phyloP scores from a whole-genome alignment of 2,329 filamentous ascomycete genomes.

The Aspergillus aculeatinus region DNA sequence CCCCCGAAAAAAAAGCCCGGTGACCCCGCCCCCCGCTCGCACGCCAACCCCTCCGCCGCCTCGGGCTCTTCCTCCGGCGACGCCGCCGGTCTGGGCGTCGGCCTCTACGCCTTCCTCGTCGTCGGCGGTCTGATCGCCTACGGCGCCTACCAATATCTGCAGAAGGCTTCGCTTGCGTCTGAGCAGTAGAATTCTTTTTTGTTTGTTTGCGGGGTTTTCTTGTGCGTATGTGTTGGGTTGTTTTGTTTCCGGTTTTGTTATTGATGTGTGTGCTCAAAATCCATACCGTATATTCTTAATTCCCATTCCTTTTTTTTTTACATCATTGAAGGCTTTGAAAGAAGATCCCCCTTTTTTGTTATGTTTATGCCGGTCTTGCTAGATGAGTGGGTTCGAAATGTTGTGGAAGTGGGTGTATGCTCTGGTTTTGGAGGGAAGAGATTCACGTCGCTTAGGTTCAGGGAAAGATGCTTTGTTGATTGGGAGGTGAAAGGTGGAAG shows the following conservation, averaged over 20 bases:
- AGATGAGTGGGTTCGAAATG: too few relatives aligned
- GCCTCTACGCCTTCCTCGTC: conserved; percentile 77
- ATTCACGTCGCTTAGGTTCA: too few relatives aligned
- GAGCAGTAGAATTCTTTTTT: conserved; percentile 18
- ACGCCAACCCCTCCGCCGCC: conserved; percentile 49
- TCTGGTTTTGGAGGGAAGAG: too few relatives aligned
- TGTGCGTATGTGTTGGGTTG: not conserved
- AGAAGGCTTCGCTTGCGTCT: conserved; percentile 42
- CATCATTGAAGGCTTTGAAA: too few relatives aligned
- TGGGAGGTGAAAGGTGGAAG: too few relatives aligned
- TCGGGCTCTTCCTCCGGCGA: conserved; percentile 36
- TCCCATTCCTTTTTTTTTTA: not conserved
- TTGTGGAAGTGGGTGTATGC: too few relatives aligned
- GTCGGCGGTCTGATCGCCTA: conserved; percentile 76
- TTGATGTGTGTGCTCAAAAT: not conserved
- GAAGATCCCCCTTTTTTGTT: too few relatives aligned
- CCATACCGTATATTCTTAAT: not conserved
- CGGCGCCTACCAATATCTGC: conserved; percentile 80
- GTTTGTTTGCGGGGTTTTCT: not conserved
- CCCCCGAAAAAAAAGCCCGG: conserved; percentile 53
- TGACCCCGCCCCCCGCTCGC: conserved; percentile 71
- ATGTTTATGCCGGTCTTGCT: too few relatives aligned
- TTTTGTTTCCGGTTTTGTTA: not conserved
- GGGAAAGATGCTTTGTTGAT: too few relatives aligned
- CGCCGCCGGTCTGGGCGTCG: conserved; percentile 63